Evolutionary conservation across 305 asterid genomes (phyloP), one percentile per base, ranked within the genome.

Genomic region (Fraxinus xanthoxyloides): DNA sequence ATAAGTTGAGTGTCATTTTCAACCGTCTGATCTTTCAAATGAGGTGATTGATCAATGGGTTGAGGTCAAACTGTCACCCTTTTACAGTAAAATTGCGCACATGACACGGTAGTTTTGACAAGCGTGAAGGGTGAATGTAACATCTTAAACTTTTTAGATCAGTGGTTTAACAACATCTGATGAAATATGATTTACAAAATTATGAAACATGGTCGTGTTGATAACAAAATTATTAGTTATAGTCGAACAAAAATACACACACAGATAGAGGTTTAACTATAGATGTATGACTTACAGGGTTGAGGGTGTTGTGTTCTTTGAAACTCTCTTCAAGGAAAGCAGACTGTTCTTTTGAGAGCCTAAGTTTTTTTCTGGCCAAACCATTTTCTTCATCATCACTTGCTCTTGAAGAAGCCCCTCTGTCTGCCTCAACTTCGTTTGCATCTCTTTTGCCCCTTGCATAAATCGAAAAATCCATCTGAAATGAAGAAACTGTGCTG

Each of bases 291-390:
- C 85, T 86, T 89, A 93, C 98, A 7, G 98, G 98, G 78, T 93
- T 93, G 81, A 93, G 97, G 38, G 95, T 92, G 82, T 84, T 87
- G 88, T 92, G 97, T 65, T 92, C 93, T 86, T 91, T 93, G 92
- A 93, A 93, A 86, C 97, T 93, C 3, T 93, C 92, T 88, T 93
- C 98, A 17, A 93, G 97, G 85, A 91, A 93, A 2, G 97, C 95
- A 21, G 98, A 93, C 63, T 93, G 98, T 32, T 93, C 89, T 88
- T 92, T 93, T 1, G 87, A 81, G 2, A 93, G 97, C 76, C 98
- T 89, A 0, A 93, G 90, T 73, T 93, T 93, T 40, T 92, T 93
- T n/a, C 95, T 90, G 0, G 90, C 86, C 2, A 76, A 19, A 0
- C 87, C 93, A 65, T 88, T 93, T 10, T 92, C 95, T 8, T 93